Conservation (phyloP, 2,329 filamentous ascomycete species). For the Elsinoe necatrix region DNA sequence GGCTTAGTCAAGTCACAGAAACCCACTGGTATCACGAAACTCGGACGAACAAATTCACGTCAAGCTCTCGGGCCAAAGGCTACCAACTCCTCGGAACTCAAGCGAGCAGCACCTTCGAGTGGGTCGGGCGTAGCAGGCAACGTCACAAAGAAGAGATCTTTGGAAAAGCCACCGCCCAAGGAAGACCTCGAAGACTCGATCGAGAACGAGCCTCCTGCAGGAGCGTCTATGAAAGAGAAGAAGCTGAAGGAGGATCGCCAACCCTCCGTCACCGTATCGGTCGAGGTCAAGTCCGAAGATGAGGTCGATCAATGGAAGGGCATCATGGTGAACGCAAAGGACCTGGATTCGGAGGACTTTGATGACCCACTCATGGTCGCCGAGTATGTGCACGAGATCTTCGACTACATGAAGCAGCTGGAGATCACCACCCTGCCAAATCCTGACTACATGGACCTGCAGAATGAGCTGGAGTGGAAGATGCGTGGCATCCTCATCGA, state of each 20-base stretch:
- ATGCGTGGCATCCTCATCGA: constrained; percentile 95
- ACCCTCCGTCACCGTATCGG: constrained; percentile 26
- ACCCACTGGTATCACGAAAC: constrained; percentile 73
- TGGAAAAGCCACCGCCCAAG: constrained; percentile 45
- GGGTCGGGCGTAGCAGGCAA: constrained; percentile 60
- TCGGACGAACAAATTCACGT: constrained; percentile 51
- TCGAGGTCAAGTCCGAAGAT: constrained; percentile 24
- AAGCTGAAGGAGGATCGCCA: constrained; percentile 25
- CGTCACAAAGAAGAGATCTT: constrained; percentile 58
- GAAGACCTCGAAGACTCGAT: constrained; percentile 49
- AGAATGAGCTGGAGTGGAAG: constrained; percentile 95
- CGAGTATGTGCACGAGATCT: constrained; percentile 94
- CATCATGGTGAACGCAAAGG: constrained; percentile 39
- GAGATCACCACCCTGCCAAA: constrained; percentile 78
- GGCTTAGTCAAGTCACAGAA: constrained; percentile 52
- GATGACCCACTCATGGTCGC: constrained; percentile 97
- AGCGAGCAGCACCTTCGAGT: constrained; percentile 56
- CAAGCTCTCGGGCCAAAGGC: constrained; percentile 59
- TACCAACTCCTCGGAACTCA: constrained; percentile 53
- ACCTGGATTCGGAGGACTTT: constrained; percentile 77
- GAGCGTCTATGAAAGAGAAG: constrained; percentile 32
- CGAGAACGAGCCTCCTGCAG: constrained; percentile 60
- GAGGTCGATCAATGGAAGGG: constrained; percentile 25
- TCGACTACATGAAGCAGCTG: constrained; percentile 84
- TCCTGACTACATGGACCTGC: constrained; percentile 88